Evolutionary conservation across 768 basidiomycete species (phyloP).

Genomic region (Suillus lakei): DNA sequence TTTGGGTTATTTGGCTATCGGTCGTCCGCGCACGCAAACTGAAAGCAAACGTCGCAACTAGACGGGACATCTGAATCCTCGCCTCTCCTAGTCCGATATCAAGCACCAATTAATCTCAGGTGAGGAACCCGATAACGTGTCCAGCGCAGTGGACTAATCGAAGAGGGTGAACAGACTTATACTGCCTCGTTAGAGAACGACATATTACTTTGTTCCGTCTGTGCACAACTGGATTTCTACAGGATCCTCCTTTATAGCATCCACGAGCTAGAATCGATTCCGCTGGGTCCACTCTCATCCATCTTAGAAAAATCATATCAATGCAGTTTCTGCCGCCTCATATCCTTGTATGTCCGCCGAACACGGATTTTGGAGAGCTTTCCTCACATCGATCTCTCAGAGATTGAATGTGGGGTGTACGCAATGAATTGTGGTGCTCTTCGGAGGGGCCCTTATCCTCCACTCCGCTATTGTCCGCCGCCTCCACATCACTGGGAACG

Average conservation of each 20-base stretch:
- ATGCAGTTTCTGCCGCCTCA: slow-evolving; percentile 12
- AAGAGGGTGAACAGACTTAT: neutral
- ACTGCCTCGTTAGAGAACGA: neutral
- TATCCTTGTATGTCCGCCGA: slow-evolving; percentile 8
- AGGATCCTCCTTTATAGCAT: slow-evolving; percentile 10
- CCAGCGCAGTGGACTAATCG: neutral
- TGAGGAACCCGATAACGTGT: neutral
- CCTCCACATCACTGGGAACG: neutral
- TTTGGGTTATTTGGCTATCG: neutral
- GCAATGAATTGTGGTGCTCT: neutral
- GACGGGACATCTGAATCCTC: neutral
- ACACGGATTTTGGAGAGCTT: neutral
- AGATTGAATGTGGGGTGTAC: neutral
- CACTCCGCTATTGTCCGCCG: neutral
- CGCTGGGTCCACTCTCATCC: slow-evolving; percentile 4
- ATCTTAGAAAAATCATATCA: slow-evolving; percentile 9
- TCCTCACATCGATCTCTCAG: slow-evolving; percentile 9
- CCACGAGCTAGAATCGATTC: neutral
- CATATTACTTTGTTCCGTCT: slow-evolving; percentile 6
- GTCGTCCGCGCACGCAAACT: neutral
- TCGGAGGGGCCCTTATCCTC: neutral
- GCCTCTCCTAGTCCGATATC: neutral
- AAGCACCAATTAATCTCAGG: neutral
- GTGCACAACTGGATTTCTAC: slow-evolving; percentile 11
- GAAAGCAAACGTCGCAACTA: neutral